phyloP scores from a whole-genome alignment of 345 rosid genomes.

The Populus davidiana region DNA sequence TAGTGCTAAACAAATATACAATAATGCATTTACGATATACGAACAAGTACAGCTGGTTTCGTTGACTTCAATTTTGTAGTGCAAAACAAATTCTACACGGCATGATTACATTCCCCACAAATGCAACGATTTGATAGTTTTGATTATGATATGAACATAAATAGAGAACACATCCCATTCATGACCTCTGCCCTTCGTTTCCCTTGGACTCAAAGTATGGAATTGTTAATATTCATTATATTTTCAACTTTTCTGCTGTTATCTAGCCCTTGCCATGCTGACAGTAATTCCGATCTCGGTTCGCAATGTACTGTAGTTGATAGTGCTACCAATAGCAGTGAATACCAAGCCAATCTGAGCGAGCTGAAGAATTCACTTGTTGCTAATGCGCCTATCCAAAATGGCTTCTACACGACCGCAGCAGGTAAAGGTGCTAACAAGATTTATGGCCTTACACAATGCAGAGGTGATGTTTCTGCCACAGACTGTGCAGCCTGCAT shows the following conservation, averaged over 20 bases:
- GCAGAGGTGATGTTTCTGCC: slow-evolving; percentile 38
- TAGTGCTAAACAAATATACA: too few species aligned
- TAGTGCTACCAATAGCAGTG: slow-evolving; percentile 18
- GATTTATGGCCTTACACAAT: slow-evolving; percentile 39
- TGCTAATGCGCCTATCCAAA: slow-evolving; percentile 17
- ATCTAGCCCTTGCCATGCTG: slow-evolving; percentile 20
- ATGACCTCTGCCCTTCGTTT: not conserved
- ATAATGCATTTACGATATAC: too few species aligned
- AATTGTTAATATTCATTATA: slow-evolving; percentile 10
- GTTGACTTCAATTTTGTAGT: too few species aligned
- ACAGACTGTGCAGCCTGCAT: slow-evolving; percentile 33
- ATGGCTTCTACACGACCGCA: slow-evolving; percentile 28
- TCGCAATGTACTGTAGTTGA: slow-evolving; percentile 26
- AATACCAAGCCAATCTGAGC: slow-evolving; percentile 26
- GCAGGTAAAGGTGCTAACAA: slow-evolving; percentile 23
- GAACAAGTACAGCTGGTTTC: too few species aligned
- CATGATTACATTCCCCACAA: not conserved
- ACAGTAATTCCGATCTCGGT: slow-evolving; percentile 21
- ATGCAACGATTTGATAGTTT: not conserved
- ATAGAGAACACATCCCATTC: not conserved
- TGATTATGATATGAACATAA: not conserved
- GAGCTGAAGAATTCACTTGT: slow-evolving; percentile 25
- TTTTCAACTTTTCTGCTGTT: slow-evolving; percentile 14
- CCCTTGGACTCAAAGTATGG: not conserved
- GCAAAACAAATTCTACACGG: too few species aligned